These are phyloP conservation scores for Metschnikowia gelsemii DNA, from an alignment of 805 yeast genomes.

Conservation along the genomic window DNA sequence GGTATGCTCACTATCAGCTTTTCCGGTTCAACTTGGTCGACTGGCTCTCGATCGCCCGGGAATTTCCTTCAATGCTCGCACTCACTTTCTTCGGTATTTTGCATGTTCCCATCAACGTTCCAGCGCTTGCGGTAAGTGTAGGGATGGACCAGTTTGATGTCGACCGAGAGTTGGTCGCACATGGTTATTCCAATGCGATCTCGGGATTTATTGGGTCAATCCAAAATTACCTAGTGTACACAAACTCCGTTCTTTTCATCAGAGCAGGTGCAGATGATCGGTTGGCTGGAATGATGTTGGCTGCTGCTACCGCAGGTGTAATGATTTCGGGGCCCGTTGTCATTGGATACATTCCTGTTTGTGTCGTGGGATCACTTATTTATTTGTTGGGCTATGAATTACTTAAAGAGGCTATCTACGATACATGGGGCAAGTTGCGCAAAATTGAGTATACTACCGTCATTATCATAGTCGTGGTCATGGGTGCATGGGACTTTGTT, in stretches of 20 bases:
- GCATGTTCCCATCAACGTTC: slow-evolving; percentile 97
- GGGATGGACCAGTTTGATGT: slow-evolving; percentile 86
- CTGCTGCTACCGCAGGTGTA: slow-evolving; percentile 72
- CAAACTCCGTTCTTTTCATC: slow-evolving; percentile 87
- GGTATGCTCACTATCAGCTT: slow-evolving; percentile 81
- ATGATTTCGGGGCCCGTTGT: slow-evolving; percentile 89
- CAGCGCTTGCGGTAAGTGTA: slow-evolving; percentile 89
- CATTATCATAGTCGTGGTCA: slow-evolving; percentile 79
- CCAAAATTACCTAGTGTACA: slow-evolving; percentile 92
- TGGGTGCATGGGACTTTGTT: slow-evolving; percentile 96
- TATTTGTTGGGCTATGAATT: slow-evolving; percentile 89
- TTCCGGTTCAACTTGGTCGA: slow-evolving; percentile 72
- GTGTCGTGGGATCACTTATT: slow-evolving; percentile 93
- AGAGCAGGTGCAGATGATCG: slow-evolving; percentile 93
- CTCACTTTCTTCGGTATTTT: slow-evolving; percentile 92
- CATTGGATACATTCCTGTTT: slow-evolving; percentile 92
- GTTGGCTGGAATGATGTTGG: slow-evolving; percentile 85
- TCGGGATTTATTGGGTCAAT: slow-evolving; percentile 86
- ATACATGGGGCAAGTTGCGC: slow-evolving; percentile 75
- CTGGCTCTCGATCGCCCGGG: slow-evolving; percentile 65
- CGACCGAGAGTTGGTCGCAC: slow-evolving; percentile 90
- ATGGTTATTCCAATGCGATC: slow-evolving; percentile 84
- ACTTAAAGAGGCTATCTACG: slow-evolving; percentile 79
- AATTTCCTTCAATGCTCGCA: slow-evolving; percentile 92
- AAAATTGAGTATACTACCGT: slow-evolving; percentile 83